A percentile compares a stretch with the other conserved stretches of the same genome.
These are phyloP conservation scores for Emergomyces africanus DNA, from an alignment of 2,329 filamentous ascomycete species.

Conservation along the genomic window DNA sequence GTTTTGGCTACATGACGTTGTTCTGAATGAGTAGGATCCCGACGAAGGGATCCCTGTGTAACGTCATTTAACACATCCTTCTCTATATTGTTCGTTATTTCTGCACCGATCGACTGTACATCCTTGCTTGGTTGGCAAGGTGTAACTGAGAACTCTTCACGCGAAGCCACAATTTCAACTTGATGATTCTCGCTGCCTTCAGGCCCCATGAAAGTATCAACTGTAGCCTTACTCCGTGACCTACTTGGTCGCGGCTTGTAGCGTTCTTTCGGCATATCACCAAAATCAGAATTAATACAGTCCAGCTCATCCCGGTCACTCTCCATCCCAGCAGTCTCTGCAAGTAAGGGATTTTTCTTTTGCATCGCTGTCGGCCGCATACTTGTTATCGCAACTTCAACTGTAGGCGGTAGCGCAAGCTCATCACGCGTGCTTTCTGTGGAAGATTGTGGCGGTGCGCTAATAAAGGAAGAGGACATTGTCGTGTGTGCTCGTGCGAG, in stretches of 20 bases:
- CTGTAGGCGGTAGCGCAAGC: slow-evolving; percentile 15
- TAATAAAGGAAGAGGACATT: slow-evolving; percentile 2
- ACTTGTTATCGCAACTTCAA: slow-evolving; percentile 8
- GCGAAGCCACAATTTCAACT: neutral
- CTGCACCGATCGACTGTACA: neutral
- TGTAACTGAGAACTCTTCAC: neutral
- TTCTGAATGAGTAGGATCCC: neutral
- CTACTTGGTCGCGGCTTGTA: slow-evolving; percentile 29
- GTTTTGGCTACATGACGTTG: neutral
- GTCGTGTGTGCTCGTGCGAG: slow-evolving; percentile 13
- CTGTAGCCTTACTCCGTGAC: slow-evolving; percentile 11
- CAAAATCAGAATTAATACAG: slow-evolving; percentile 10
- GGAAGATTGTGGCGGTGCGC: slow-evolving; percentile 11
- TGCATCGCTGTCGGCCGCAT: neutral
- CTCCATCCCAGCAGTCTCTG: neutral
- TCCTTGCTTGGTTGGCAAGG: neutral
- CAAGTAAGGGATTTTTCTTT: neutral
- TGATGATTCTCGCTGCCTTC: neutral
- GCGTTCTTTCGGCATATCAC: slow-evolving; percentile 25
- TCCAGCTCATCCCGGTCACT: slow-evolving; percentile 9
- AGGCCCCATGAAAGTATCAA: slow-evolving; percentile 3
- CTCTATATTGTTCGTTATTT: neutral
- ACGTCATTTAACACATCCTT: neutral
- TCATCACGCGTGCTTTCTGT: slow-evolving; percentile 16
- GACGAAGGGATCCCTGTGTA: neutral